Percentiles rank a stretch among this genome's conserved stretches.
phyloP scores from a whole-genome alignment of 2,329 filamentous ascomycete genomes.

The Incumbomyces delicatus region DNA sequence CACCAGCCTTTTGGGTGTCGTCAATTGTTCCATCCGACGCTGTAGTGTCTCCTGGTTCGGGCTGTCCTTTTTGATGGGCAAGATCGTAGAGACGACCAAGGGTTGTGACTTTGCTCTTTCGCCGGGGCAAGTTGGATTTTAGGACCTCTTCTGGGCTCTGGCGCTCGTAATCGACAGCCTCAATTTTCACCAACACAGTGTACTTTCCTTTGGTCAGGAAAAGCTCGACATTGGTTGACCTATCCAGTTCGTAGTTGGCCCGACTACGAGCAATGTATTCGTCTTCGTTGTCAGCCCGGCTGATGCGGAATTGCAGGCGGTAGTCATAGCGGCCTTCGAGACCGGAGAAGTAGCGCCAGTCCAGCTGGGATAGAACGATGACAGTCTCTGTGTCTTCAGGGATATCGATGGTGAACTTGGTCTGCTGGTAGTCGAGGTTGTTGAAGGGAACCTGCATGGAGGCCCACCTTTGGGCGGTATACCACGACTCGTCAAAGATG shows the following conservation, averaged over 20 bases:
- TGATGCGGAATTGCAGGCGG: slow-evolving; percentile 48
- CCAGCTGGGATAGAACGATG: slow-evolving; percentile 50
- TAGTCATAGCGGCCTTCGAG: slow-evolving; percentile 49
- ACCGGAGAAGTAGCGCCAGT: slow-evolving; percentile 51
- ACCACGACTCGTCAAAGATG: slow-evolving; percentile 52
- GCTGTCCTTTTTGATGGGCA: slow-evolving; percentile 35
- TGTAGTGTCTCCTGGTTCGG: slow-evolving; percentile 26
- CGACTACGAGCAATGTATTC: slow-evolving; percentile 51
- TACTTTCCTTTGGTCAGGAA: slow-evolving; percentile 66
- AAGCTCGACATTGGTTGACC: slow-evolving; percentile 68
- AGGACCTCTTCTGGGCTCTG: slow-evolving; percentile 49
- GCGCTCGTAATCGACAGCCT: slow-evolving; percentile 49
- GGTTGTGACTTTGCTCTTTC: slow-evolving; percentile 59
- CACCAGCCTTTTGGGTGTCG: slow-evolving; percentile 22
- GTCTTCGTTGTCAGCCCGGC: slow-evolving; percentile 41
- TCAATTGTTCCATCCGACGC: background rate
- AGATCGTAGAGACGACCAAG: slow-evolving; percentile 38
- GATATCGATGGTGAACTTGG: slow-evolving; percentile 48
- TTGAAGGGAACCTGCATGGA: slow-evolving; percentile 51
- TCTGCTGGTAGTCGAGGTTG: slow-evolving; percentile 48
- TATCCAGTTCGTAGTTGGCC: slow-evolving; percentile 52
- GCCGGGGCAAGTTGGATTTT: slow-evolving; percentile 49
- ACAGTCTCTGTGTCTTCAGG: slow-evolving; percentile 45
- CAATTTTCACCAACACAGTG: slow-evolving; percentile 64
- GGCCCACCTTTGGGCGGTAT: slow-evolving; percentile 52